These are phyloP conservation scores for Nemania serpens DNA, from an alignment of 2,329 filamentous ascomycete genomes.

Conservation along the genomic window DNA sequence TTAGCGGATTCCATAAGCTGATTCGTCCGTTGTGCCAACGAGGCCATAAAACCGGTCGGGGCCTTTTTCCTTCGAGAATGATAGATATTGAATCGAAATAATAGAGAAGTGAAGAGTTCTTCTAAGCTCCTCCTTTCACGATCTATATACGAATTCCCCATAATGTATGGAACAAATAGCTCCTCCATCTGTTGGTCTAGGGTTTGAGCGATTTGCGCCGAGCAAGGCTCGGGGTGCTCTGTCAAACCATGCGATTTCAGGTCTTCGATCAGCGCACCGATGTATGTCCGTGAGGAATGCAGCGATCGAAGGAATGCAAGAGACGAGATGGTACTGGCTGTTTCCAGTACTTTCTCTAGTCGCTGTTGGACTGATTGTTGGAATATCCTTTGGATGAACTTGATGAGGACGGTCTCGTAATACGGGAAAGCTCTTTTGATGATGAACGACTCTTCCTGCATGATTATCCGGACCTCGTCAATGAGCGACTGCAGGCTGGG, in stretches of 20 bases:
- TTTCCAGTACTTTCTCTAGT: conserved; percentile 92
- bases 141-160: conserved; percentile 72
- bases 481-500: conserved; percentile 88
- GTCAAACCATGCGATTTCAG: conserved; percentile 92
- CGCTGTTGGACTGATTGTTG: conserved; percentile 98
- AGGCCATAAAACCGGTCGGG: conserved; percentile 89
- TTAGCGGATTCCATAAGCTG: conserved; percentile 86
- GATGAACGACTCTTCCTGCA: conserved; percentile 96
- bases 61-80: conserved; percentile 87
- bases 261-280: conserved; percentile 86
- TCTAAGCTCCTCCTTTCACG: conserved; percentile 72
- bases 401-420: conserved; percentile 89
- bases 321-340: conserved; percentile 88
- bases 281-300: conserved; percentile 88
- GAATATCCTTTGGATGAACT: conserved; percentile 94
- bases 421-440: conserved; percentile 97
- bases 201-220: conserved; percentile 80
- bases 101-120: conserved; percentile 83
- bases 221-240: conserved; percentile 90
- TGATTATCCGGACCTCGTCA: conserved; percentile 92
- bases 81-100: conserved; percentile 97
- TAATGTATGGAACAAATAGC: conserved; percentile 72
- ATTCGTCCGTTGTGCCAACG: conserved; percentile 85
- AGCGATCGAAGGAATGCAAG: conserved; percentile 88
- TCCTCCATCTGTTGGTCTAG: conserved; percentile 77